Evolutionary conservation across 2,329 filamentous ascomycete species (phyloP), one percentile per base, ranked within the genome.

Genomic region (Colletotrichum sidae): DNA sequence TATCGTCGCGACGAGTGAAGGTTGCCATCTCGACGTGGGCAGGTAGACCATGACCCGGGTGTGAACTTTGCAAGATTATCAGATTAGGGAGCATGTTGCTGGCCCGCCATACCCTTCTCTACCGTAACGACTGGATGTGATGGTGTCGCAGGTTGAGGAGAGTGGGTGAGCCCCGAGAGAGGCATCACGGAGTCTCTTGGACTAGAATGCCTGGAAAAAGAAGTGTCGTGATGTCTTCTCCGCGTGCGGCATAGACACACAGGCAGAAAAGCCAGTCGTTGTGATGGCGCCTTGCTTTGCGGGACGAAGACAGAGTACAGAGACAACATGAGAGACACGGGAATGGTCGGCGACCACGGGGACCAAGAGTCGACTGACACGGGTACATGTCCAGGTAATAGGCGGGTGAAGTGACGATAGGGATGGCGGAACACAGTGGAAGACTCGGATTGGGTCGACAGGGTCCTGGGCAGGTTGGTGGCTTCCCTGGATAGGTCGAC

Each of bases 71-170:
- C 39, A n/a, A 25, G 39, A 41, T 34, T 12, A 51, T 51, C 9
- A 34, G 37, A 35, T 44, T 44, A 33, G 51, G 17, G 39, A 34
- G 25, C 57, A 50, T 39, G 34, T 65, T 50, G 34, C 35, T 9
- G n/a, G 35, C 44, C 37, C 45, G 11, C 38, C 12, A 8, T 47
- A 8, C 45, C 42, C n/a, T 38, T 8, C 44, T 44, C 10, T 53
- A 25, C 34, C n/a, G 34, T 25, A 44, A 34, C 44, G 54, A 25
- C 51, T 46, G 45, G 34, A 39, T 9, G 25, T 25, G 25, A 25
- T 25, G 38, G 46, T 39, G 51, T 62, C 53, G 37, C 17, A 61
- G 50, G 38, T 55, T 49, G 51, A 57, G 25, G 50, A 50, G 55
- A 17, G 51, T 55, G 61, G 51, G 44, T 25, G 25, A 25, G 25